Evolutionary conservation across 1,284 basidiomycete species (phyloP), one percentile per base, ranked within the genome.

Genomic region (Pascua sp.): DNA sequence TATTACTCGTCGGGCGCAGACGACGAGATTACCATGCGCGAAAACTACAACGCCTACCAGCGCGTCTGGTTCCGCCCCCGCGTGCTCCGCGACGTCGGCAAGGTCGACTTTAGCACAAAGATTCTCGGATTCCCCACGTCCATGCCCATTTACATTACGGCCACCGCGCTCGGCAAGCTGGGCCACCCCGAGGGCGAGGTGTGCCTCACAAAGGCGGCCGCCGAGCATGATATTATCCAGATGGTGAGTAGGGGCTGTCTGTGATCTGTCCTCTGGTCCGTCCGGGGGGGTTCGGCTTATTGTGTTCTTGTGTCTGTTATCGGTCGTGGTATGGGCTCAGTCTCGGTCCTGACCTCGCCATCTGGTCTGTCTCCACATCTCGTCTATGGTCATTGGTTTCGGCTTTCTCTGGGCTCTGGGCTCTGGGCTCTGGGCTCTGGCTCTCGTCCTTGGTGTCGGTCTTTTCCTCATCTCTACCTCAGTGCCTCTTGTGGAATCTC

Each of bases 121-220:
- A 86, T 94, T 55, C 80, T 94, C 40, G 89, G 89, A 0, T 82
- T 85, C 43, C 83, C 81, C 61, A 81, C 86, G 9, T 83, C 78
- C 46, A 86, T 94, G 84, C 90, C 91, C 4, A 77, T 95, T 18
- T 95, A 94, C 73, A 90, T 86, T 55, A 71, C 73, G 15, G 71
- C 71, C 4, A 72, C 71, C 5, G 72, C 72, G 10, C 62, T 74
- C 16, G 70, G 93, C 38, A 96, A 95, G 79, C 86, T 98, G 2
- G 94, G 91, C 7, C 93, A 96, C 69, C 90, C 91, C 1, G 90
- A 94, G 56, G 93, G 93, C 16, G 93, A 96, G 77, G 80, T 94
- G 11, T 88, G 86, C 68, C 73, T 97, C 46, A 97, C 93, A 0
- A 81, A 86, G 59, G 91, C 90, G 0, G 91, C 90, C 0, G 90